These are phyloP conservation scores for Cladobotryum protrusum DNA, from an alignment of 2,329 filamentous ascomycete species.

Conservation along the genomic window DNA sequence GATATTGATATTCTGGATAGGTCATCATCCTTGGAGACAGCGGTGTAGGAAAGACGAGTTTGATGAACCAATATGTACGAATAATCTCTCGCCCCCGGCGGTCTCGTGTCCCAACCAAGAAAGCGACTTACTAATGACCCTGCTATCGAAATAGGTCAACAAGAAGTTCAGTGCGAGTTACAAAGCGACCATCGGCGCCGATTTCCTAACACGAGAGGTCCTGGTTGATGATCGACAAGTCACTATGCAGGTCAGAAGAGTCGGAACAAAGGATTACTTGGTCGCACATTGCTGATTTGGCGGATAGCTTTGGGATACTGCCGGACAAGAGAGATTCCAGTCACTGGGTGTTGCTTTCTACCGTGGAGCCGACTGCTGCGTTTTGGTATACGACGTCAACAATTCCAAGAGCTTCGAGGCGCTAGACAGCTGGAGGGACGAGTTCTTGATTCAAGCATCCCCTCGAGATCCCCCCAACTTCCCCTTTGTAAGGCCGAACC, in stretches of 20 bases:
- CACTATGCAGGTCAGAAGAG: conserved; percentile 78
- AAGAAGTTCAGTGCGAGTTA: conserved; percentile 99
- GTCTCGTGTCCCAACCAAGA: neutral
- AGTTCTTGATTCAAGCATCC: conserved; percentile 95
- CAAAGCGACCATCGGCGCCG: conserved; percentile 97
- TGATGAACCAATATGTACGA: conserved; percentile 99
- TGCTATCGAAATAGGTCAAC: conserved; percentile 67
- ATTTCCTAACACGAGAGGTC: conserved; percentile 97
- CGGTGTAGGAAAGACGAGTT: conserved; percentile 96
- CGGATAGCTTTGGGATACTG: conserved; percentile 87
- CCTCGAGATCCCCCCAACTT: conserved; percentile 96
- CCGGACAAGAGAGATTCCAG: conserved; percentile 95
- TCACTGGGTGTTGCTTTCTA: conserved; percentile 97
- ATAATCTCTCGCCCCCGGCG: conserved; percentile 1
- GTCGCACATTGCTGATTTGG: conserved; percentile 1
- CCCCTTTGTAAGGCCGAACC: conserved; percentile 64
- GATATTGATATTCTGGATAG: conserved; percentile 39
- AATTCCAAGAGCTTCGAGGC: conserved; percentile 99
- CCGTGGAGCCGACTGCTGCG: conserved; percentile 93
- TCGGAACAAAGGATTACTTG: conserved; percentile 11
- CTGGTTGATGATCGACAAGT: conserved; percentile 94
- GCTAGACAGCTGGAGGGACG: conserved; percentile 95
- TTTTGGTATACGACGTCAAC: conserved; percentile 97
- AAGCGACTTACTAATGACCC: conserved; percentile 10
- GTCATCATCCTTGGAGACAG: conserved; percentile 99